These are phyloP conservation scores for Sarocladium strictum DNA, from an alignment of 2,329 filamentous ascomycete species.

Conservation along the genomic window DNA sequence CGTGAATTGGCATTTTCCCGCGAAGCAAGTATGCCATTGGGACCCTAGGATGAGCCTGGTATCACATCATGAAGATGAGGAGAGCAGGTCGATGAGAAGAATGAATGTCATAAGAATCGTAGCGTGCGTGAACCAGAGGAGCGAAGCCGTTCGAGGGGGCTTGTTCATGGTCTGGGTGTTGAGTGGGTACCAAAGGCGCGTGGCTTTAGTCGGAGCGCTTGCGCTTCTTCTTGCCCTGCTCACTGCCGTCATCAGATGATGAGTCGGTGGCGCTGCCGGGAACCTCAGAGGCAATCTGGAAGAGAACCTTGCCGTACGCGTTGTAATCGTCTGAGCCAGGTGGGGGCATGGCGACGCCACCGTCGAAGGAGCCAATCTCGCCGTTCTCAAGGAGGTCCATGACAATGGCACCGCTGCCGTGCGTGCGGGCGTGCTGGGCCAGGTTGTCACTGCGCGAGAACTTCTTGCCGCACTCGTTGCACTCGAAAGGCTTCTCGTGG, in stretches of 20 bases:
- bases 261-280: constrained; percentile 58
- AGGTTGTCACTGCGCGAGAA: constrained; percentile 98
- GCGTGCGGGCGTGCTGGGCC: constrained; percentile 89
- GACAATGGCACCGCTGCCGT: constrained; percentile 82
- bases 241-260: constrained; percentile 47
- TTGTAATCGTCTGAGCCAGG: constrained; percentile 55
- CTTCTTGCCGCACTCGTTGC: constrained; percentile 97
- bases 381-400: constrained; percentile 80
- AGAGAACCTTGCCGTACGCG: constrained; percentile 70
- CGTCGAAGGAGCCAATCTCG: constrained; percentile 39
- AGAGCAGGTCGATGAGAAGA: constrained; percentile 14
- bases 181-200: neutral
- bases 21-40: neutral
- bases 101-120: constrained; percentile 21
- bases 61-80: neutral
- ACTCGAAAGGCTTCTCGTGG: constrained; percentile 97
- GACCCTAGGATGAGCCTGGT: neutral
- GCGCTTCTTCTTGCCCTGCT: constrained; percentile 55
- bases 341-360: constrained; percentile 36
- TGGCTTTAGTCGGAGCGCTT: constrained; percentile 63
- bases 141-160: constrained; percentile 17
- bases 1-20: constrained; percentile 6
- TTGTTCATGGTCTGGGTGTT: constrained; percentile 13
- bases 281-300: constrained; percentile 70
- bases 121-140: constrained; percentile 23